Conservation (phyloP, 495 filamentous ascomycete species). For the Penicillium paradoxum region DNA sequence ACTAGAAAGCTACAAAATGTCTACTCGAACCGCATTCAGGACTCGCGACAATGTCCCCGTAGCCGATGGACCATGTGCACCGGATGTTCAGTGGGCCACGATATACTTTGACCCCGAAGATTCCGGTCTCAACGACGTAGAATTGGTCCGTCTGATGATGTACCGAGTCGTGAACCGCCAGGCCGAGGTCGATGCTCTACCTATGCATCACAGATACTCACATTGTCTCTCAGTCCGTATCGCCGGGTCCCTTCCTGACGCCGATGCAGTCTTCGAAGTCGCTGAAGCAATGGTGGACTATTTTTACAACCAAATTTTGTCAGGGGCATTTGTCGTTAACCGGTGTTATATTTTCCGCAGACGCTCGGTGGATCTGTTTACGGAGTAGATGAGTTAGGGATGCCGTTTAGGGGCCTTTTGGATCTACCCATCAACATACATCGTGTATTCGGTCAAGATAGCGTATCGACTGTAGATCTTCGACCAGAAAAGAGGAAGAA, state of each 20-base stretch:
- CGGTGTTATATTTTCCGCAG: neutral
- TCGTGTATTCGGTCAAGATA: too few relatives aligned
- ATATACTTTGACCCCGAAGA: neutral
- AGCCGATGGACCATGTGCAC: neutral
- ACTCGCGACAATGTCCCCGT: neutral
- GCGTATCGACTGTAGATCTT: too few relatives aligned
- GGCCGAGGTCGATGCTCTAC: neutral
- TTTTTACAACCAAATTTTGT: neutral
- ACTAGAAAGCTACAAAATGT: neutral
- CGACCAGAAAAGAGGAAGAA: too few relatives aligned
- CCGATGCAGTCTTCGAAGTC: neutral
- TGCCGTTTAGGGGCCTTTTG: too few relatives aligned
- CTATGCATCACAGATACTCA: neutral
- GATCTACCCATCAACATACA: too few relatives aligned
- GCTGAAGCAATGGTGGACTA: neutral
- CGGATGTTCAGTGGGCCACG: neutral
- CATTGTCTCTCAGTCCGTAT: neutral
- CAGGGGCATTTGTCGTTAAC: neutral
- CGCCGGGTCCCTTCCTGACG: neutral
- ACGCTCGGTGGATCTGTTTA: neutral
- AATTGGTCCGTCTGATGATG: neutral
- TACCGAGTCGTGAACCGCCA: neutral
- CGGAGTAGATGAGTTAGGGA: neutral
- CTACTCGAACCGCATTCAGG: neutral
- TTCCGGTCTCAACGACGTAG: neutral